Evolutionary conservation across 1,139 yeast species (phyloP).

Genomic region (Zygoascus hellenicus): DNA sequence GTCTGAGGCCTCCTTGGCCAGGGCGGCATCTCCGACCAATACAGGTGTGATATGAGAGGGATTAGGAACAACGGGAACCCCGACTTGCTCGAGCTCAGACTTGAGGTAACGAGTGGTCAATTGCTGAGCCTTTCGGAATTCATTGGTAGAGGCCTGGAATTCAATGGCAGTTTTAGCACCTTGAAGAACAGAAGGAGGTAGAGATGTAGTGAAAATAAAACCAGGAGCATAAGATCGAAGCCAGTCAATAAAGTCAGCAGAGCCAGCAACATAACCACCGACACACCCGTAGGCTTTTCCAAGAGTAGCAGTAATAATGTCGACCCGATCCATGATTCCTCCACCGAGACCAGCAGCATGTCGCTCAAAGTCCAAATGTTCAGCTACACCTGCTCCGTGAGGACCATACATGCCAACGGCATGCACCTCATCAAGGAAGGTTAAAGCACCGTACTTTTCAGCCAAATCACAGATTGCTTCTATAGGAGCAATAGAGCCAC

Average conservation of each 20-base stretch:
- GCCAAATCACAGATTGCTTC: conserved; percentile 92
- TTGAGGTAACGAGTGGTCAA: conserved; percentile 81
- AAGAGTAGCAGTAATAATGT: conserved; percentile 93
- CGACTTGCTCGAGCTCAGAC: conserved; percentile 57
- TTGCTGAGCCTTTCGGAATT: conserved; percentile 81
- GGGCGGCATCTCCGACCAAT: conserved; percentile 87
- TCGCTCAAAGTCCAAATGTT: conserved; percentile 82
- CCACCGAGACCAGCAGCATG: conserved; percentile 55
- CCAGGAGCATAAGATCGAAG: conserved; percentile 96
- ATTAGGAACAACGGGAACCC: conserved; percentile 94
- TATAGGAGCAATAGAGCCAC: conserved; percentile 95
- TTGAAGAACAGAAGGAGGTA: conserved; percentile 98
- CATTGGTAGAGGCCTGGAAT: conserved; percentile 70
- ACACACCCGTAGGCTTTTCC: conserved; percentile 97
- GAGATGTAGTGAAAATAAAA: conserved; percentile 89
- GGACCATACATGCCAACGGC: conserved; percentile 99
- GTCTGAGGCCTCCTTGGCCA: conserved; percentile 89
- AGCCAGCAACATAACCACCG: conserved; percentile 96
- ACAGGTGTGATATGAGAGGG: conserved; percentile 97
- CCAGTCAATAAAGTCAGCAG: conserved; percentile 82
- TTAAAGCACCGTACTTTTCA: conserved; percentile 92
- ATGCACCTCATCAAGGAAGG: conserved; percentile 96
- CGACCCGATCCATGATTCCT: conserved; percentile 83
- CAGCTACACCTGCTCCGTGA: conserved; percentile 99
- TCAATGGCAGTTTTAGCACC: conserved; percentile 87